Base-by-base conservation (phyloP, 2,329 filamentous ascomycete genomes). In the Calonectria pauciramosa region DNA sequence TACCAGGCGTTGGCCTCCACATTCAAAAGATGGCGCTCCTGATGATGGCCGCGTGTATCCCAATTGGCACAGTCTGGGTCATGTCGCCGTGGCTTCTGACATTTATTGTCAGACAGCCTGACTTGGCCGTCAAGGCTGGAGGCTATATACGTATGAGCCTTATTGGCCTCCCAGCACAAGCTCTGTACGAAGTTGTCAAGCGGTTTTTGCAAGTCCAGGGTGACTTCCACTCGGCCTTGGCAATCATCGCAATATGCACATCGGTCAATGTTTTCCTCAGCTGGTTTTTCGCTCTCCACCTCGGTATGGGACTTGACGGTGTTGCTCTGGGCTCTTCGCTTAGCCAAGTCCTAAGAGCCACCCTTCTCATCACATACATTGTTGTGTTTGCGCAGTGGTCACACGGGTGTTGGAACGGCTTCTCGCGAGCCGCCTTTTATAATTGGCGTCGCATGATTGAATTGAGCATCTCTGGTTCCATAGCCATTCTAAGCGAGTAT, bases 151-250 rank as follows among this genome's bases (percentile, higher is more conserved):
- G 56, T 10, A 60, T 60, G 56, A 60, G 56, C 32, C 34, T 60
- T 36, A 7, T 60, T 18, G 56, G 56, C 32, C 56, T 60, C 16
- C 56, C 56, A 28, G 56, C 34, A 9, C 56, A 60, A 14, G 34
- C 56, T 26, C 34, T 60, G 5, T 60, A 60, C 36, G 34, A 60
- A 60, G 34, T 36, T 5, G 34, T 41, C 1, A 60, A 60, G 14
- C n/a, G 56, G 26, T 60, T 60, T 41, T 26, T 60, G n/a, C 56
- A 60, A 60, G 56, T 41, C n/a, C 56, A 60, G 11, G 56, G 56
- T 3, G 34, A 60, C n/a, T 60, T 60, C 11, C 32, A 60, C n/a
- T 38, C 56, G 13, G 56, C 34, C 56, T 10, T 60, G 56, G 2
- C 13, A n/a, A 60, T 60, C n/a, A 60, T 60, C 14, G 34, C 34